These are phyloP conservation scores for Pseudopithomyces chartarum DNA, from an alignment of 2,329 filamentous ascomycete genomes.

Conservation along the genomic window DNA sequence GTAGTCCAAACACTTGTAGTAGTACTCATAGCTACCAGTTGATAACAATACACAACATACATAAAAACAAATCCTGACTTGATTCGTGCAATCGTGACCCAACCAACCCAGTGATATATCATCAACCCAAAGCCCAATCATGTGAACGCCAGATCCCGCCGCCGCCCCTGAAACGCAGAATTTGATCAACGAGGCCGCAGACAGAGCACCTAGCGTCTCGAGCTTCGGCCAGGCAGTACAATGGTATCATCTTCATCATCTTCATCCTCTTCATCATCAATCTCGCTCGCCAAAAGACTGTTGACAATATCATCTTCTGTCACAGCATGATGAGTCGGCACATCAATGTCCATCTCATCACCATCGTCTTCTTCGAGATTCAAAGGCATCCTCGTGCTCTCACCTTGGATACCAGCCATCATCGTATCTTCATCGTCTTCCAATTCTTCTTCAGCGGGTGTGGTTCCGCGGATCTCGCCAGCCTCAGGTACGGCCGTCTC, in stretches of 20 bases:
- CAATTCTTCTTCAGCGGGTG: slow-evolving; percentile 13
- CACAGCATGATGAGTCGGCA: slow-evolving; percentile 16
- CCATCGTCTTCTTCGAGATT: slow-evolving; percentile 28
- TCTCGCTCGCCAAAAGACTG: slow-evolving; percentile 36
- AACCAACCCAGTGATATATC: too few relatives aligned
- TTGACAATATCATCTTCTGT: slow-evolving; percentile 44
- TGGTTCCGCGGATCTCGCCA: slow-evolving; percentile 22
- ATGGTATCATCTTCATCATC: neutral
- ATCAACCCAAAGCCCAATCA: neutral
- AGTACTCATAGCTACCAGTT: too few relatives aligned
- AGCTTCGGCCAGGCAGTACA: neutral
- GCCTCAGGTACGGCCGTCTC: slow-evolving; percentile 14
- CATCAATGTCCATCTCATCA: slow-evolving; percentile 23
- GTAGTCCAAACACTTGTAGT: too few relatives aligned
- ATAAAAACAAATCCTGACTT: too few relatives aligned
- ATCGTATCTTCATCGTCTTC: slow-evolving; percentile 40
- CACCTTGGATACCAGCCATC: slow-evolving; percentile 39
- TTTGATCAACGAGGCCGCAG: neutral
- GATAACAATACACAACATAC: too few relatives aligned
- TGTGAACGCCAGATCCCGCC: neutral
- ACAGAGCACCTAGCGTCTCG: neutral
- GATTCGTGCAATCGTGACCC: too few relatives aligned
- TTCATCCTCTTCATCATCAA: slow-evolving; percentile 10
- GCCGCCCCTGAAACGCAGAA: neutral
- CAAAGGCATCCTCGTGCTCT: slow-evolving; percentile 41